Conservation (phyloP, 768 basidiomycete species). For the Megacollybia marginata region DNA sequence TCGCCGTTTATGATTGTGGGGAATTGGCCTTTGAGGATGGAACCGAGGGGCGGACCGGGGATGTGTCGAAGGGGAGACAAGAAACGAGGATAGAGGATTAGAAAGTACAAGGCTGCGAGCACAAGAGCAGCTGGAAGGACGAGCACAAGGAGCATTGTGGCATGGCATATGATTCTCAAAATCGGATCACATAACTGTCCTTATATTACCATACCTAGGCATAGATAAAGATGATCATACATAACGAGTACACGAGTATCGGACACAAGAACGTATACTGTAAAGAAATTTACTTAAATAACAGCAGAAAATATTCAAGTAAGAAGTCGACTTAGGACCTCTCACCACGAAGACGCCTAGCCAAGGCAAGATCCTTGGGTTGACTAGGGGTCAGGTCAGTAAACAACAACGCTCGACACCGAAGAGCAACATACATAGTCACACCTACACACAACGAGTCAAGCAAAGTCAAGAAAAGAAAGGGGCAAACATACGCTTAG, state of each 20-base stretch:
- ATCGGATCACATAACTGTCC: too few species aligned
- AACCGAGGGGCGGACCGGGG: slow-evolving; percentile 29
- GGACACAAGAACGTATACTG: too few species aligned
- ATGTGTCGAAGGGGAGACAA: slow-evolving; percentile 30
- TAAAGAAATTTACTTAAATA: too few species aligned
- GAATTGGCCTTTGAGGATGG: slow-evolving; percentile 31
- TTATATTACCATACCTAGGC: too few species aligned
- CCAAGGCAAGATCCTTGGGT: slow-evolving; percentile 86
- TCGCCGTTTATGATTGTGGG: slow-evolving; percentile 28
- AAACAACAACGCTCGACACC: too few species aligned
- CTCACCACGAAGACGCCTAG: slow-evolving; percentile 82
- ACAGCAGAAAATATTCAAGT: not conserved
- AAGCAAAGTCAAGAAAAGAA: slow-evolving; percentile 3
- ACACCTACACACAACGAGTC: slow-evolving; percentile 28
- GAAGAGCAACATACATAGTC: slow-evolving; percentile 26
- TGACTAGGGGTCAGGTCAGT: slow-evolving; percentile 41
- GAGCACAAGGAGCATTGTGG: too few species aligned
- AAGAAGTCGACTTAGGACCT: slow-evolving; percentile 43
- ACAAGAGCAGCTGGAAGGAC: not conserved
- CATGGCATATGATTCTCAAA: too few species aligned
- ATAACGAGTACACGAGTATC: too few species aligned
- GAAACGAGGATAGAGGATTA: slow-evolving; percentile 24
- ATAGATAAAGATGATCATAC: too few species aligned
- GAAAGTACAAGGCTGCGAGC: slow-evolving; percentile 14
- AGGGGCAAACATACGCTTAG: slow-evolving; percentile 51